A percentile compares a stretch with the other conserved stretches of the same genome.
Conservation (phyloP, 2,329 filamentous ascomycete species). For the Orbilia brochopaga region DNA sequence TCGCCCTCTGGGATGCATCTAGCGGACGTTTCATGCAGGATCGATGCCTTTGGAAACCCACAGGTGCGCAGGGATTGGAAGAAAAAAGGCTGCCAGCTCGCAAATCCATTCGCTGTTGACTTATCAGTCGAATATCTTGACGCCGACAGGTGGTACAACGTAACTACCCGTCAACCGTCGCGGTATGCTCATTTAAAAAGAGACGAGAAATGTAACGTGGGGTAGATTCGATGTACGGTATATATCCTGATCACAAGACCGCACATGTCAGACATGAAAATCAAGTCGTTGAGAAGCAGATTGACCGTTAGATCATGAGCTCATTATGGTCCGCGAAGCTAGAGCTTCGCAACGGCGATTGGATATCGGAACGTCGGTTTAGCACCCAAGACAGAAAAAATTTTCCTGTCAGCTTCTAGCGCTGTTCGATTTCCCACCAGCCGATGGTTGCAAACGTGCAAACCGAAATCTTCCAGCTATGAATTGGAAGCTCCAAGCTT, state of each 20-base stretch:
- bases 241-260: constrained; percentile 44
- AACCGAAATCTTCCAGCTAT: constrained; percentile 15
- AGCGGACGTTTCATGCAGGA: constrained; percentile 51
- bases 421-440: constrained; percentile 35
- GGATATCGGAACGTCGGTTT: constrained; percentile 24
- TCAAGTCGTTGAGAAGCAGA: not conserved
- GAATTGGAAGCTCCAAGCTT: constrained; percentile 49
- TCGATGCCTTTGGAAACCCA: constrained; percentile 39
- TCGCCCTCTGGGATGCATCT: constrained; percentile 31
- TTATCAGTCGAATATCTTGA: constrained; percentile 29
- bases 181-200: not conserved
- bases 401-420: constrained; percentile 43
- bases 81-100: constrained; percentile 30
- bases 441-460: constrained; percentile 29
- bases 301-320: constrained; percentile 35
- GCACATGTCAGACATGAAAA: constrained; percentile 5
- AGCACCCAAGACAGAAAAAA: constrained; percentile 32
- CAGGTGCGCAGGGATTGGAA: constrained; percentile 20
- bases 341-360: constrained; percentile 13
- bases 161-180: constrained; percentile 12
- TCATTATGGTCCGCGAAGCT: constrained; percentile 23
- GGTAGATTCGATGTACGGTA: constrained; percentile 12
- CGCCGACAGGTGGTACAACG: not conserved
- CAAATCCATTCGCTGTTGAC: constrained; percentile 7
- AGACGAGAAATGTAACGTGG: constrained; percentile 27